Conservation (phyloP, 208 protist species). For the Acanthamoeba triangularis region DNA sequence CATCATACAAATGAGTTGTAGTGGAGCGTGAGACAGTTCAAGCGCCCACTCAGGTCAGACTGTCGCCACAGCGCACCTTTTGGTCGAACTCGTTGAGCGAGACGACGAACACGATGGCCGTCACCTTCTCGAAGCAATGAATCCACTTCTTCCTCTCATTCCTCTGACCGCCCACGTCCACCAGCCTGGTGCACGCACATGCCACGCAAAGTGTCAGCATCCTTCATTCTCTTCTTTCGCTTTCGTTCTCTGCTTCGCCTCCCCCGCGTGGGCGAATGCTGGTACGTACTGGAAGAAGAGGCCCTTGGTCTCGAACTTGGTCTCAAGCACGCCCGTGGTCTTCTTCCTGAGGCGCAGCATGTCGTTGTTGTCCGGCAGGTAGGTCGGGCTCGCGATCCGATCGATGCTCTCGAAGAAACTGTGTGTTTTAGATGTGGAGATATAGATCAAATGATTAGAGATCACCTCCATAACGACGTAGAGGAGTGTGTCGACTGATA, state of each 20-base stretch:
- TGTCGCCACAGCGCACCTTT: too few species aligned
- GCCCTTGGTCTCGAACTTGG: slow-evolving; percentile 81
- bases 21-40: background rate
- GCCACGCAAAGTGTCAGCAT: background rate
- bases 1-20: too few species aligned
- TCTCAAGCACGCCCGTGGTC: slow-evolving; percentile 92
- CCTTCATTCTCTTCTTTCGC: too few species aligned
- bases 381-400: background rate
- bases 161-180: slow-evolving; percentile 94
- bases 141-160: slow-evolving; percentile 94
- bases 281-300: slow-evolving; percentile 41
- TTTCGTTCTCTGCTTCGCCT: too few species aligned
- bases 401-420: slow-evolving; percentile 84
- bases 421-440: background rate
- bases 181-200: slow-evolving; percentile 82
- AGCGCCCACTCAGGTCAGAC: too few species aligned
- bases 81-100: slow-evolving; percentile 91
- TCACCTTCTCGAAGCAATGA: slow-evolving; percentile 94
- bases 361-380: slow-evolving; percentile 80
- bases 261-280: too few species aligned
- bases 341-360: slow-evolving; percentile 89
- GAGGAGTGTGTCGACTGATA: too few species aligned
- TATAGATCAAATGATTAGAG: too few species aligned
- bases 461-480: too few species aligned
- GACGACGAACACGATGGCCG: slow-evolving; percentile 90